A percentile compares a stretch with the other conserved stretches of the same genome.
phyloP scores from a whole-genome alignment of 176 grass and related monocot species.

The Aechmea fasciata region DNA sequence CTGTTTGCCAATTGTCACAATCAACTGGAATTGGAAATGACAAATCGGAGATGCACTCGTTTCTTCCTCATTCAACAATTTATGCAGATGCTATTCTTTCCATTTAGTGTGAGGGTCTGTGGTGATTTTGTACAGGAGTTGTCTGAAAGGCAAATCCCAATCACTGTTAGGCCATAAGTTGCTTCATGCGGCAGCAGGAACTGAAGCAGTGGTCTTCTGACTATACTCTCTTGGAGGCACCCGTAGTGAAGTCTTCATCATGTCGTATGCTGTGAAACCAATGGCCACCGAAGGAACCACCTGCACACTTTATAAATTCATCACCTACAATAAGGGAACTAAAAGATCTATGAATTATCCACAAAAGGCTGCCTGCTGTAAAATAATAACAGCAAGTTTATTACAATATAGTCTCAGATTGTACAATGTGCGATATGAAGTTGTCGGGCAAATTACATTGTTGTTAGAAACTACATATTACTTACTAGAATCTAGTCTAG shows the following conservation, averaged over 20 bases:
- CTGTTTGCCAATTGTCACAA: not conserved
- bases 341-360: too few species aligned
- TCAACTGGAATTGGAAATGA: not conserved
- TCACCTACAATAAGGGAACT: not conserved
- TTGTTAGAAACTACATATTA: too few species aligned
- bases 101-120: too few species aligned
- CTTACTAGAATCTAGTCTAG: too few species aligned
- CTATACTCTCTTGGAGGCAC: slow-evolving; percentile 59
- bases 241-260: slow-evolving; percentile 70
- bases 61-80: not conserved
- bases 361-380: not conserved
- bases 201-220: slow-evolving; percentile 5
- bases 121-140: too few species aligned
- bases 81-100: too few species aligned
- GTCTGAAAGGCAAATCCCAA: too few species aligned
- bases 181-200: slow-evolving; percentile 32
- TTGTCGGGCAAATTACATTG: too few species aligned
- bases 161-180: not conserved
- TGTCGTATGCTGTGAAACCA: slow-evolving; percentile 91
- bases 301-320: slow-evolving; percentile 29
- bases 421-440: not conserved
- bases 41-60: not conserved
- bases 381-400: not conserved
- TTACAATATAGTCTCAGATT: not conserved
- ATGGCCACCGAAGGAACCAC: slow-evolving; percentile 94